Percentiles rank a stretch among this genome's conserved stretches.
Evolutionary conservation across 1,284 basidiomycete species (phyloP).

Genomic region (Ceratobasidium sp.): DNA sequence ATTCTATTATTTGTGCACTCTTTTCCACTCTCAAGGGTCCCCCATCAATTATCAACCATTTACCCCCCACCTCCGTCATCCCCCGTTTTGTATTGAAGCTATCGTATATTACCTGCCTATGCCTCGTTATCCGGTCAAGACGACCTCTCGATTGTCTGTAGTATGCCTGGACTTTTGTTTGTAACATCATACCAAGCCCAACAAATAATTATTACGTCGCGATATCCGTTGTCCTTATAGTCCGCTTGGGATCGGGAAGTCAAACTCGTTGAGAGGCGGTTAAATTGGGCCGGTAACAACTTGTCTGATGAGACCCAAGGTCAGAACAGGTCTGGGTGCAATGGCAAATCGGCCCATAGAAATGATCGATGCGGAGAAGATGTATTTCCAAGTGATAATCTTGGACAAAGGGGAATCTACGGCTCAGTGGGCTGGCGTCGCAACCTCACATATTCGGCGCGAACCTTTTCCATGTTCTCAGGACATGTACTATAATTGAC

Average conservation of each 20-base stretch:
- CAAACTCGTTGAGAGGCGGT: conserved; percentile 18
- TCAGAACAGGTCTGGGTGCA: background rate
- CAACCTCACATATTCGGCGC: conserved; percentile 72
- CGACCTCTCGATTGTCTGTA: conserved; percentile 11
- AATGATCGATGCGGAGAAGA: background rate
- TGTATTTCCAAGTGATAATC: background rate
- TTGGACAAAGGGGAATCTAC: conserved; percentile 6
- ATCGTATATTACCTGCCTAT: conserved; percentile 1
- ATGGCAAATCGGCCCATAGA: background rate
- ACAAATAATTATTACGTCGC: conserved; percentile 34
- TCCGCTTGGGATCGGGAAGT: conserved; percentile 31
- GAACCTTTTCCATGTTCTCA: conserved; percentile 72
- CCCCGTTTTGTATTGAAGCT: background rate
- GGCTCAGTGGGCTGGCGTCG: conserved; percentile 50
- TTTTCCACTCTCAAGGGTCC: conserved; percentile 19
- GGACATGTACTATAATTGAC: conserved; percentile 63
- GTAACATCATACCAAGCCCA: conserved; percentile 2
- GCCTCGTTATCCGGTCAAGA: conserved; percentile 18
- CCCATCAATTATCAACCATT: background rate
- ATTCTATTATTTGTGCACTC: background rate
- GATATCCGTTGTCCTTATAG: background rate
- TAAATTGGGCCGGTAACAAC: conserved; percentile 22
- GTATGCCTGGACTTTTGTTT: conserved; percentile 5
- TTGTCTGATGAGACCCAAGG: conserved; percentile 32
- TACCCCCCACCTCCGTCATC: background rate